A percentile compares a stretch with the other conserved stretches of the same genome.
Evolutionary conservation across 2,329 filamentous ascomycete genomes (phyloP).

Genomic region (Bimuria novae-zelandiae): DNA sequence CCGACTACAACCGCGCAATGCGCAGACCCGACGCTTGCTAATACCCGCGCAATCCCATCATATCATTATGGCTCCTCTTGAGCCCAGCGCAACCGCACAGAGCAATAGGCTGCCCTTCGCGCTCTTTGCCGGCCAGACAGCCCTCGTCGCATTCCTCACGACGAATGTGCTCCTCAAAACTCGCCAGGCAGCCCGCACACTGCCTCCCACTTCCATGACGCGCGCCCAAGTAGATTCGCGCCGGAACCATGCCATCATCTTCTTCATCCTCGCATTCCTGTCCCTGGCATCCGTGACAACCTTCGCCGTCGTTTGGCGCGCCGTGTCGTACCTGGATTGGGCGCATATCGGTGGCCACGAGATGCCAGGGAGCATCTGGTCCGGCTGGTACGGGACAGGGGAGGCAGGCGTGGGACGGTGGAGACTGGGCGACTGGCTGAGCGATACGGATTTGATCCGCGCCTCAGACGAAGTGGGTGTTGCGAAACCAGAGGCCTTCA

Average conservation of each 20-base stretch:
- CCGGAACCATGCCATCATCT: constrained; percentile 42
- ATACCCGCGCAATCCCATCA: constrained; percentile 1
- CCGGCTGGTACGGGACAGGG: constrained; percentile 46
- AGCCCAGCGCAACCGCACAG: constrained; percentile 32
- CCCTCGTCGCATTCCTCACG: constrained; percentile 37
- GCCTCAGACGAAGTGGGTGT: constrained; percentile 61
- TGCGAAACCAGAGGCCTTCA: constrained; percentile 60
- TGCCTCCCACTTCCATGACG: constrained; percentile 42
- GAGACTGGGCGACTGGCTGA: constrained; percentile 58
- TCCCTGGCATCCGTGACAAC: constrained; percentile 53
- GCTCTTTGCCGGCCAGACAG: constrained; percentile 36
- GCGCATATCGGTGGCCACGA: constrained; percentile 48
- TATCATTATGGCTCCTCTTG: constrained; percentile 42
- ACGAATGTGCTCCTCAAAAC: constrained; percentile 35
- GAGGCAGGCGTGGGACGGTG: constrained; percentile 36
- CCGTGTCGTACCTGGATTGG: constrained; percentile 58
- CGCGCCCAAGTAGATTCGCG: constrained; percentile 38
- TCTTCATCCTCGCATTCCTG: constrained; percentile 52
- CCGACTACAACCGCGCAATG: neutral
- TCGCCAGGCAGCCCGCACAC: constrained; percentile 34
- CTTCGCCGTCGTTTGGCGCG: constrained; percentile 51
- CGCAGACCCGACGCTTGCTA: constrained; percentile 15
- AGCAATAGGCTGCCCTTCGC: constrained; percentile 42
- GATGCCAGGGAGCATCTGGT: constrained; percentile 48
- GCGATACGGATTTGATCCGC: constrained; percentile 56